phyloP scores from a whole-genome alignment of 768 basidiomycete species.

The Agaricus sinodeliciosus region DNA sequence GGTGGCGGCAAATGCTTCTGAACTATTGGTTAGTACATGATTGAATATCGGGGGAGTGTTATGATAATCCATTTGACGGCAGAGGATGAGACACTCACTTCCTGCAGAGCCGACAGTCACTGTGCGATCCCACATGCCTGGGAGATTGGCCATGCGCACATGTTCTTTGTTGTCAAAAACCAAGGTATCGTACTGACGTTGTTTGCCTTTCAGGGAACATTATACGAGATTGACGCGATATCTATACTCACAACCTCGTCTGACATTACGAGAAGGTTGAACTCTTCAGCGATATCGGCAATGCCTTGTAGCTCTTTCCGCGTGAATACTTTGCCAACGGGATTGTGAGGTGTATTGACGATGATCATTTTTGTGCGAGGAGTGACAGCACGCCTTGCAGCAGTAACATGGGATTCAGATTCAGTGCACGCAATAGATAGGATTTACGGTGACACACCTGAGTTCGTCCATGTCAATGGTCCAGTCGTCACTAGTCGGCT shows the following conservation, averaged over 20 bases:
- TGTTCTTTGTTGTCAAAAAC: conserved; percentile 87
- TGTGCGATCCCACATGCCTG: conserved; percentile 98
- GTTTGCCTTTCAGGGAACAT: conserved; percentile 5
- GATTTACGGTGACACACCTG: conserved; percentile 36
- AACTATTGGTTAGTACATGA: conserved; percentile 1
- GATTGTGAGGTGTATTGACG: conserved; percentile 96
- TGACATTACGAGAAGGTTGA: conserved; percentile 86
- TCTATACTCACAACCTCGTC: conserved; percentile 84
- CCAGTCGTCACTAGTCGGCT: conserved; percentile 74
- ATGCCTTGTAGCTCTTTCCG: conserved; percentile 77
- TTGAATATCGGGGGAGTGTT: neutral
- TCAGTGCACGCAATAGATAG: neutral
- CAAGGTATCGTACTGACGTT: conserved; percentile 81
- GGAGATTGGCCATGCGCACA: conserved; percentile 87
- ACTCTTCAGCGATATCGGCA: conserved; percentile 83
- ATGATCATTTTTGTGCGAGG: conserved; percentile 92
- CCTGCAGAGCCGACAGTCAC: conserved; percentile 95
- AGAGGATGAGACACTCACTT: conserved; percentile 45
- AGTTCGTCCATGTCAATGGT: conserved; percentile 86
- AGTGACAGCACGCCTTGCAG: conserved; percentile 67
- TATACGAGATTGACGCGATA: neutral
- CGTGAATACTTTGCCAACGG: conserved; percentile 96
- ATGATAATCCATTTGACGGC: too few relatives aligned
- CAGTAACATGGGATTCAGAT: neutral
- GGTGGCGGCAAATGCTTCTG: conserved; percentile 94